Conservation (phyloP, 2,329 filamentous ascomycete species). For the Botrytis sinoallii region DNA sequence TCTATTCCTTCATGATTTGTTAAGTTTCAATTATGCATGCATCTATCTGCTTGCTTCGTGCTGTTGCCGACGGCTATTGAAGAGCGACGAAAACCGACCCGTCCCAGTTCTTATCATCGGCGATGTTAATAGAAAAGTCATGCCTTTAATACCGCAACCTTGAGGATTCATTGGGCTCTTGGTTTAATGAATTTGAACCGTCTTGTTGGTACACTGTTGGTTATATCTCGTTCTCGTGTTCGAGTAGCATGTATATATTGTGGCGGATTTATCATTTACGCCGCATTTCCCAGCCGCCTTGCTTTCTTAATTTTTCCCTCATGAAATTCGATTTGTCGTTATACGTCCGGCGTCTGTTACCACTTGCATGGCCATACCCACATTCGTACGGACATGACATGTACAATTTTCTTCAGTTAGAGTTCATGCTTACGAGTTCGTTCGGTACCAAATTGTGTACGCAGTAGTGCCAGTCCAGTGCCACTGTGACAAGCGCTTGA, state of each 20-base stretch:
- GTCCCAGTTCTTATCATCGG: background rate
- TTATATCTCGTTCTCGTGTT: conserved; percentile 5
- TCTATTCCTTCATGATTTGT: background rate
- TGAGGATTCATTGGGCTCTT: background rate
- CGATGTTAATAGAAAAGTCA: background rate
- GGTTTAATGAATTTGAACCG: background rate
- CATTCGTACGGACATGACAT: background rate
- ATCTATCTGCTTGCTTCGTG: background rate
- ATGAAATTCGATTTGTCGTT: background rate
- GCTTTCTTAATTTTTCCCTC: background rate
- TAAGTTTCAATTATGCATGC: conserved; percentile 5
- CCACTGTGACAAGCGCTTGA: conserved; percentile 7
- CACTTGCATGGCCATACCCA: background rate
- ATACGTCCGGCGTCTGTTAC: background rate
- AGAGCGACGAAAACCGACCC: background rate
- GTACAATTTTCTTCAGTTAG: background rate
- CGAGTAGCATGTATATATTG: background rate
- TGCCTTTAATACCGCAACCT: background rate
- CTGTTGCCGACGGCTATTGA: background rate
- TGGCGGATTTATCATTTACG: conserved; percentile 1
- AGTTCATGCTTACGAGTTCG: conserved; percentile 6
- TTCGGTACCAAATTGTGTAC: background rate
- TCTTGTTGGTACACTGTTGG: background rate
- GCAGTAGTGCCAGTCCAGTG: background rate
- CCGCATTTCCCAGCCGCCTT: background rate